Evolutionary conservation across 441 rosid genomes (phyloP).

Genomic region (Jatropha multifida): DNA sequence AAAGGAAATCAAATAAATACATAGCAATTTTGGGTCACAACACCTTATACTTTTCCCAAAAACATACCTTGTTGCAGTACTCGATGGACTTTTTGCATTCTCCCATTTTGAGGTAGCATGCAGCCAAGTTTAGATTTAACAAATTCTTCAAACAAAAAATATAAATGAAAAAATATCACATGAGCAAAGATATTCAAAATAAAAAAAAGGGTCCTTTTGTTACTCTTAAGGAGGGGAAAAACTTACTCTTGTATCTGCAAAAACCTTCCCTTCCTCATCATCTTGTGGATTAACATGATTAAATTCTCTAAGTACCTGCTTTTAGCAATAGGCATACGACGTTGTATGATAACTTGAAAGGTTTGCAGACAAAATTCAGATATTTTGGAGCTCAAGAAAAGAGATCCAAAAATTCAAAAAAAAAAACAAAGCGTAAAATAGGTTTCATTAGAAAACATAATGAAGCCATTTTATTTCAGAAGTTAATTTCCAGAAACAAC

Average conservation of each 20-base stretch:
- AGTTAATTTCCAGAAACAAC: neutral
- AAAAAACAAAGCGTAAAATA: neutral
- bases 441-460: neutral
- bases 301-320: constrained; percentile 91
- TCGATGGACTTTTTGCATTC: constrained; percentile 86
- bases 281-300: constrained; percentile 99
- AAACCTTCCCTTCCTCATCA: constrained; percentile 91
- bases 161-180: neutral
- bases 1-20: neutral
- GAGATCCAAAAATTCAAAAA: neutral
- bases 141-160: constrained; percentile 51
- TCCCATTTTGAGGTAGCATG: constrained; percentile 85
- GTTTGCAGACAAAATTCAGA: neutral
- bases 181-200: neutral
- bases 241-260: constrained; percentile 54
- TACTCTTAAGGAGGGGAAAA: neutral
- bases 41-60: neutral
- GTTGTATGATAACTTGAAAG: constrained; percentile 13
- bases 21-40: neutral
- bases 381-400: neutral
- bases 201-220: neutral
- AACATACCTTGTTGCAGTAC: constrained; percentile 79
- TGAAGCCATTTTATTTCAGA: neutral
- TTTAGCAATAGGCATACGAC: constrained; percentile 9
- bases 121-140: constrained; percentile 85